Evolutionary conservation across 2,329 filamentous ascomycete species (phyloP), one percentile per base, ranked within the genome.

Genomic region (Ophiostoma triangulosporum): DNA sequence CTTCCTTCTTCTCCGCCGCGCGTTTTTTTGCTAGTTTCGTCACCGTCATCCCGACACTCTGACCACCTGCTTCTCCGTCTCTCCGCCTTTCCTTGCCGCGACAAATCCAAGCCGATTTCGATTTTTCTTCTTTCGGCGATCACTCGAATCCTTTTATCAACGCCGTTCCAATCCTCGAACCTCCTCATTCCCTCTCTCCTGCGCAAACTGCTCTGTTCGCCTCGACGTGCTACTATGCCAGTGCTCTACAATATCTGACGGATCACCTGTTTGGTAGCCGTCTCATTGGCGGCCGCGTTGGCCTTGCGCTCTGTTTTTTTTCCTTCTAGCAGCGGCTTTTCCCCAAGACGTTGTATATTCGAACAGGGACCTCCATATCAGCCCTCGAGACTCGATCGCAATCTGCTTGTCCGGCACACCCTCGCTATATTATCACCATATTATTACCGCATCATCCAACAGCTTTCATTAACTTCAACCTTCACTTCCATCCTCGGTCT

Each of bases 181-280:
- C 35, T 36, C 3, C 33, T 5, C 15, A 29, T 43, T 14, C 14
- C 11, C n/a, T 32, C 14, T 46, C 22, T 22, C 32, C 48, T 35
- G 15, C 17, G 38, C 31, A n/a, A 17, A 8, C 14, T 15, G 46
- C 46, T 9, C 46, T 26, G 29, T 33, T 11, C 20, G 9, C 11
- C 45, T 29, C 17, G 40, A 17, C 27, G 22, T 22, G 50, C 56
- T 53, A 57, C 53, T 57, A 59, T 59, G 57, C 57, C 11, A 54
- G 40, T 43, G 22, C 26, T 46, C 14, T 46, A 24, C 36, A 22
- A 17, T 11, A 32, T 54, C 48, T 59, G 57, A 59, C 54, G 38
- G 54, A 55, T 51, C 40, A 52, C 54, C 51, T 53, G 36, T 50
- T 52, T 56, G 54, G 49, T 54, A 56, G 57, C 56, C 53, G 56